phyloP scores from a whole-genome alignment of 2,329 filamentous ascomycete genomes.

The Zymoseptoria ardabiliae region DNA sequence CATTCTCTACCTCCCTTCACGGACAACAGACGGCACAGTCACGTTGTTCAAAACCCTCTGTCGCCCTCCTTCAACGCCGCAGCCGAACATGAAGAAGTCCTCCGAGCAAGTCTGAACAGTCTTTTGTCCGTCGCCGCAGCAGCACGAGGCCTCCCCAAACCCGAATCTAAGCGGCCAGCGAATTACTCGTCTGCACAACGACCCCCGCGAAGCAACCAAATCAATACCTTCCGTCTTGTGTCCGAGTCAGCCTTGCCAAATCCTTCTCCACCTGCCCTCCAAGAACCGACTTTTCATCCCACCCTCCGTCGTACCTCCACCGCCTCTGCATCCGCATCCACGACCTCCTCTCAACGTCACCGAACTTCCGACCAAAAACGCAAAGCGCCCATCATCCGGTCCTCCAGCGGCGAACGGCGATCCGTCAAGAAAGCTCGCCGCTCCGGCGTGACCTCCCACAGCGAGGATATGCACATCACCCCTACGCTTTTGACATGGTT shows the following conservation, averaged over 20 bases:
- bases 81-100: conserved; percentile 77
- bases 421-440: conserved; percentile 38
- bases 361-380: conserved; percentile 38
- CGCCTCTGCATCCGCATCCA: conserved; percentile 20
- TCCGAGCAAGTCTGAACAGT: conserved; percentile 89
- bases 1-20: conserved; percentile 30
- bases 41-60: conserved; percentile 59
- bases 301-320: conserved; percentile 29
- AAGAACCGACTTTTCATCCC: conserved; percentile 30
- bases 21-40: conserved; percentile 36
- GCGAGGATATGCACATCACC: conserved; percentile 33
- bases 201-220: conserved; percentile 36
- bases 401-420: conserved; percentile 39
- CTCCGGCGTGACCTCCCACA: conserved; percentile 25
- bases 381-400: conserved; percentile 35
- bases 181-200: conserved; percentile 16
- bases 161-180: conserved; percentile 28
- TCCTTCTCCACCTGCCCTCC: conserved; percentile 19
- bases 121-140: conserved; percentile 91
- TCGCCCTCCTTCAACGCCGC: conserved; percentile 65
- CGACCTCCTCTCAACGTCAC: conserved; percentile 13
- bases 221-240: conserved; percentile 50
- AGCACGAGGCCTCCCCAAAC: conserved; percentile 70
- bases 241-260: conserved; percentile 48
- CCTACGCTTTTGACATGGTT: conserved; percentile 61